A percentile compares a stretch with the other conserved stretches of the same genome.
phyloP scores from a whole-genome alignment of 179 eudicot genomes.

The Carnegiea gigantea region DNA sequence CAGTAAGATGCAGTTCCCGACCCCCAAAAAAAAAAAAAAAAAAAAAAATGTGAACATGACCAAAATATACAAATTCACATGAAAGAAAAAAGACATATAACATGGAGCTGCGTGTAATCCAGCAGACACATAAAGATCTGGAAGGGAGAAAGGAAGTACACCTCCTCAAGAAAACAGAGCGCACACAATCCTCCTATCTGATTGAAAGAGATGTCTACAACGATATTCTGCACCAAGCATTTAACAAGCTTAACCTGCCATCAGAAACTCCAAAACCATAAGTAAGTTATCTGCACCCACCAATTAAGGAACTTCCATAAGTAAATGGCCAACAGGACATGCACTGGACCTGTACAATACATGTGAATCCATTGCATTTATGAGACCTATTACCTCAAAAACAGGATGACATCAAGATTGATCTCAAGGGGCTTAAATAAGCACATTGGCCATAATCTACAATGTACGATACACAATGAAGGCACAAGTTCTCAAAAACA shows the following conservation, averaged over 20 bases:
- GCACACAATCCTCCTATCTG: conserved; percentile 94
- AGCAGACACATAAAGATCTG: background rate
- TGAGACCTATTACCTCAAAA: background rate
- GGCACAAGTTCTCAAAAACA: background rate
- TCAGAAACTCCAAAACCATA: conserved; percentile 18
- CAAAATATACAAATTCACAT: background rate
- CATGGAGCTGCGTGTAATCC: background rate
- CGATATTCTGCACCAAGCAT: conserved; percentile 87
- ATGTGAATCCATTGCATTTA: background rate
- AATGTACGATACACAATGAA: background rate
- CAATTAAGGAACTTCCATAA: background rate
- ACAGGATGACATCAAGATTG: background rate
- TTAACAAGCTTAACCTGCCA: conserved; percentile 95
- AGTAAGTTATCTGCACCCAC: background rate
- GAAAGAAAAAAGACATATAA: background rate
- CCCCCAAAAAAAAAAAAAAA: background rate
- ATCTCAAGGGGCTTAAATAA: background rate
- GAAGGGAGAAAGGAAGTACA: conserved; percentile 22
- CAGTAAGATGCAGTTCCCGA: background rate
- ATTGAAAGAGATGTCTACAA: conserved; percentile 93
- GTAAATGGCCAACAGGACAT: background rate
- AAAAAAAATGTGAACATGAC: background rate
- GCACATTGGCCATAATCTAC: background rate
- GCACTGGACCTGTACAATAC: background rate
- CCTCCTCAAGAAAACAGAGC: conserved; percentile 94